Evolutionary conservation across 2,329 filamentous ascomycete species (phyloP), one percentile per base, ranked within the genome.

Genomic region (Pseudogymnoascus sp.): DNA sequence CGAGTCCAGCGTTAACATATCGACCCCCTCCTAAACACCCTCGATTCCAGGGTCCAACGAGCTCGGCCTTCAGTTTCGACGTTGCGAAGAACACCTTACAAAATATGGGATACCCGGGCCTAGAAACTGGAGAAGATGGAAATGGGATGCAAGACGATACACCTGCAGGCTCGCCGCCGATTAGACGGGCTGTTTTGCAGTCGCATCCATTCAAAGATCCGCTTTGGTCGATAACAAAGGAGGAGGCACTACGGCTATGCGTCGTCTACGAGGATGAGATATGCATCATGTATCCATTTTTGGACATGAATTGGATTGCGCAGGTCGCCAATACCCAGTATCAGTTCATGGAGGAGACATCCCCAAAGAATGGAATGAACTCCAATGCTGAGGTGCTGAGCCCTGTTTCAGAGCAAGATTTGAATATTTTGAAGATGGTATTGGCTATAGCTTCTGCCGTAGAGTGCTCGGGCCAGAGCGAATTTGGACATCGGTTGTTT

Each of bases 251-350:
- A 17, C 84, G 90, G 1, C 76, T 97, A 11, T 90, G 90, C 66
- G 81, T 84, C 11, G 78, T 95, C 0, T 93, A 94, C 70, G 89
- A 96, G 66, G 92, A 97, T 68, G 92, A 97, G 71, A 87, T 95
- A 68, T 90, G 90, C 44, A 83, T 93, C 68, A 95, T 96, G 90
- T 96, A 96, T 72, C 93, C 93, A 0, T 83, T 96, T 3, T 74
- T 96, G 54, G 83, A 90, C 66, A 88, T 96, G 36, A 83, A 88
- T 41, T 80, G 81, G 41, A 77, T 95, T 39, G 85, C 89, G 37
- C 77, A 79, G 5, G 89, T 96, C 71, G 86, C 87, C 5, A 85
- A 83, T 64, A 80, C 81, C 63, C 76, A 96, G 1, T 87, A 86
- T 61, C 79, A 83, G 0, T 94, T 90, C 72, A 85, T 94, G 70